A percentile compares a stretch with the other conserved stretches of the same genome.
Evolutionary conservation across 495 filamentous ascomycete genomes (phyloP).

Genomic region (Penicillium silybi): DNA sequence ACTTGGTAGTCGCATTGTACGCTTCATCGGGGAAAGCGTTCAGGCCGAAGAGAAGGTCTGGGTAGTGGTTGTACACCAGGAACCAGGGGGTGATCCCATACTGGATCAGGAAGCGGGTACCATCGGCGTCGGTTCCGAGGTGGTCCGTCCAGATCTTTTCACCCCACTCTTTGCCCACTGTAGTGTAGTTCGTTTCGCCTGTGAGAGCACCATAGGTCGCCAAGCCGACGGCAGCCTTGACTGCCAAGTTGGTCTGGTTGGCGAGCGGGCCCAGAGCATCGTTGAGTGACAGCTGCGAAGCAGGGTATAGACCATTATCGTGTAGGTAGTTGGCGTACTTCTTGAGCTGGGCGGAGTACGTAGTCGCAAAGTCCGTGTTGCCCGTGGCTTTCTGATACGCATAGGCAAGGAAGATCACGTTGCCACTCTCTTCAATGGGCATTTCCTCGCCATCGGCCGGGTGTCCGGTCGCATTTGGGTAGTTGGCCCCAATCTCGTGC

Average conservation of each 20-base stretch:
- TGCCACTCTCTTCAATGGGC: conserved; percentile 38
- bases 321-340: conserved; percentile 46
- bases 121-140: conserved; percentile 29
- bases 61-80: conserved; percentile 37
- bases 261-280: conserved; percentile 43
- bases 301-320: conserved; percentile 38
- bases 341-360: conserved; percentile 29
- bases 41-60: conserved; percentile 36
- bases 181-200: conserved; percentile 31
- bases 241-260: conserved; percentile 50
- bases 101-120: conserved; percentile 38
- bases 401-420: conserved; percentile 37
- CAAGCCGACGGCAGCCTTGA: conserved; percentile 49
- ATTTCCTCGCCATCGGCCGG: conserved; percentile 28
- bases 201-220: conserved; percentile 35
- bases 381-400: conserved; percentile 35
- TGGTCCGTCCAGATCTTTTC: conserved; percentile 36
- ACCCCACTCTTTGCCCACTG: conserved; percentile 29
- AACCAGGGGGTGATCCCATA: conserved; percentile 33
- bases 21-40: conserved; percentile 31
- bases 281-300: conserved; percentile 44
- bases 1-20: conserved; percentile 31
- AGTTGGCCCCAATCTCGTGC: conserved; percentile 34
- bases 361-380: conserved; percentile 23
- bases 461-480: conserved; percentile 45